phyloP scores from a whole-genome alignment of 2,329 filamentous ascomycete species.

The Aureobasidium sp. region DNA sequence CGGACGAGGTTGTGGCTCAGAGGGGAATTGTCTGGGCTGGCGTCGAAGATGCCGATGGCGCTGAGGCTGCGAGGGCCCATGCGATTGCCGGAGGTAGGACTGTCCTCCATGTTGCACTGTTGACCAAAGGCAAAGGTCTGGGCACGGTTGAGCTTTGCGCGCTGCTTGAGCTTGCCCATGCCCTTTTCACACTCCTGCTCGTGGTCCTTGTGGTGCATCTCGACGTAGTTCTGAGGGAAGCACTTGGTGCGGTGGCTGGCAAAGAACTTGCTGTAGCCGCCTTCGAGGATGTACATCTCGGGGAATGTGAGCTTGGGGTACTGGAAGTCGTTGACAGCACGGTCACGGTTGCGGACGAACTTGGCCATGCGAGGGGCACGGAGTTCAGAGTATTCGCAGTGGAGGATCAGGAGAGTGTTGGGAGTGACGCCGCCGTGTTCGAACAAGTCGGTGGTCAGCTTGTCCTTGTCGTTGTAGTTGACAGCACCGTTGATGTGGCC shows the following conservation, averaged over 20 bases:
- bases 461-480: slow-evolving; percentile 96
- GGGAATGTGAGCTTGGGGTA: slow-evolving; percentile 92
- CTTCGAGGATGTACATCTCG: slow-evolving; percentile 93
- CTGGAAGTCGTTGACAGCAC: slow-evolving; percentile 71
- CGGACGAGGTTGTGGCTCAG: slow-evolving; percentile 28
- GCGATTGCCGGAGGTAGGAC: slow-evolving; percentile 45
- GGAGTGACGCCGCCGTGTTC: slow-evolving; percentile 51
- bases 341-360: slow-evolving; percentile 83
- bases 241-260: slow-evolving; percentile 69
- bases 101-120: slow-evolving; percentile 55
- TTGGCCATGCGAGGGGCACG: slow-evolving; percentile 95
- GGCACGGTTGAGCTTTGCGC: slow-evolving; percentile 76
- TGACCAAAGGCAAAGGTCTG: slow-evolving; percentile 95
- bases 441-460: slow-evolving; percentile 74
- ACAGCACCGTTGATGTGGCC: slow-evolving; percentile 89
- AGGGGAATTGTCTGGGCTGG: slow-evolving; percentile 25
- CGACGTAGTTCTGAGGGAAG: slow-evolving; percentile 91
- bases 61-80: slow-evolving; percentile 26
- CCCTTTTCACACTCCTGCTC: slow-evolving; percentile 89
- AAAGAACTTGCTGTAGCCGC: slow-evolving; percentile 94
- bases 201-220: slow-evolving; percentile 91
- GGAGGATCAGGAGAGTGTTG: slow-evolving; percentile 79
- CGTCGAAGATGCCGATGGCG: slow-evolving; percentile 16
- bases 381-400: slow-evolving; percentile 98
- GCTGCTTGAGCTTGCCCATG: slow-evolving; percentile 84